Conservation (phyloP, 495 filamentous ascomycete genomes). For the Oleoguttula mirabilis region DNA sequence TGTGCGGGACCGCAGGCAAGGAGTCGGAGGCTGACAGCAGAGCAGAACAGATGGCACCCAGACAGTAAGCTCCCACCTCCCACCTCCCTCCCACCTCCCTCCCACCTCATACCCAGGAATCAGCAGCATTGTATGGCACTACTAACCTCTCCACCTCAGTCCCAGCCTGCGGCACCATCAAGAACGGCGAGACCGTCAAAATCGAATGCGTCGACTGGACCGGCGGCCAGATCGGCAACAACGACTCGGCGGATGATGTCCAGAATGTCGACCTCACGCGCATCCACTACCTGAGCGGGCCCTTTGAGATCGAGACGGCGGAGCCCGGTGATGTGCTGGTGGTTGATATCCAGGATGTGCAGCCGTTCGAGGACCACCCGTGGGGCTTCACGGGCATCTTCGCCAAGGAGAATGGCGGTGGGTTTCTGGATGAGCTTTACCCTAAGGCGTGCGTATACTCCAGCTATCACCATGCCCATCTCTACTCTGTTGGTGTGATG, state of each 20-base stretch:
- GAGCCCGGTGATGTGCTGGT: constrained; percentile 77
- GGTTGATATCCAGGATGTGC: constrained; percentile 92
- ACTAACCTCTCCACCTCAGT: constrained; percentile 38
- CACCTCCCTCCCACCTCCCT: neutral
- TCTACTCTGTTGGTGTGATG: no score
- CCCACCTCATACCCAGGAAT: neutral
- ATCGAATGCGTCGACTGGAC: constrained; percentile 77
- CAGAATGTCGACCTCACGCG: constrained; percentile 72
- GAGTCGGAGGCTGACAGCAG: constrained; percentile 3
- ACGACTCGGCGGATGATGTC: constrained; percentile 82
- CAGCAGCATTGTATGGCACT: neutral
- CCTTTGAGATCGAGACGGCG: constrained; percentile 80
- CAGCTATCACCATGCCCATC: neutral
- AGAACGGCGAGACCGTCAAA: constrained; percentile 80
- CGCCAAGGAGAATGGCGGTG: constrained; percentile 70
- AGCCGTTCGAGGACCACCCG: constrained; percentile 73
- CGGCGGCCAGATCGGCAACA: constrained; percentile 71
- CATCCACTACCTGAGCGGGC: constrained; percentile 81
- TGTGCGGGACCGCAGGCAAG: neutral
- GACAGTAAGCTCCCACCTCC: constrained; percentile 46
- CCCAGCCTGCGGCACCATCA: constrained; percentile 61
- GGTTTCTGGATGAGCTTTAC: constrained; percentile 84
- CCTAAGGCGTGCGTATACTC: constrained; percentile 52
- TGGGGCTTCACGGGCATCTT: constrained; percentile 94
- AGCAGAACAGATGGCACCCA: constrained; percentile 86